Evolutionary conservation across 805 yeast genomes (phyloP), one percentile per base, ranked within the genome.

Genomic region (Naumovozyma castellii): DNA sequence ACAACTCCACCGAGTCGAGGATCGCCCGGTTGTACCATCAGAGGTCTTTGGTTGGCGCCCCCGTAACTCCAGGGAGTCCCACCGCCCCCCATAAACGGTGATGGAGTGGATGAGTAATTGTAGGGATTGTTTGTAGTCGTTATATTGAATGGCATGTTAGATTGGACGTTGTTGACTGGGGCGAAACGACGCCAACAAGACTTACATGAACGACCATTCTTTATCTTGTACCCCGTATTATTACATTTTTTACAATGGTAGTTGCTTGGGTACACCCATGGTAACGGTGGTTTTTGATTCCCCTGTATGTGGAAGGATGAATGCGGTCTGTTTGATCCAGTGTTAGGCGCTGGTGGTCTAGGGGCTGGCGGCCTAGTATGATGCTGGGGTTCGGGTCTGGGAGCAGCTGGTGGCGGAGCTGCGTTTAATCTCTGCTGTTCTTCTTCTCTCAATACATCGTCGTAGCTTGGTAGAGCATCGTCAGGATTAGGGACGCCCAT

Each of bases 21-120:
- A 50, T 84, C 94, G 2, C 94, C 94, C 0, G 94, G 92, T 16
- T 52, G 55, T 1, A 83, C 80, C 13, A 73, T 61, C 15, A 70
- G 37, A 4, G 57, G 59, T 28, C 47, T 32, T 30, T 43, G 34
- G 27, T 22, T 6, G 9, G 27, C 10, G 6, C 15, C 35, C 50
- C 29, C 36, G 35, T 20, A 36, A 42, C 1, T 57, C 60, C 4
- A 57, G 55, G 1, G 65, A 64, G 4, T 51, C 45, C 5, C 14
- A 36, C 32, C 18, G 43, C 16, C 17, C n/a, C 9, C 20, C 29
- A 22, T 19, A 53, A 47, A 14, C 38, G 53, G 18, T 46, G 46
- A 29, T 45, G 56, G 37, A 44, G 54, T 29, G 51, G 55, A 33
- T 37, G 51, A 28, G 41, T 19, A 18, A 28, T 13, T 17, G 13